phyloP scores from a whole-genome alignment of 192 early-diverging fungal genomes.

The Rhizoclosmatium globosum region DNA sequence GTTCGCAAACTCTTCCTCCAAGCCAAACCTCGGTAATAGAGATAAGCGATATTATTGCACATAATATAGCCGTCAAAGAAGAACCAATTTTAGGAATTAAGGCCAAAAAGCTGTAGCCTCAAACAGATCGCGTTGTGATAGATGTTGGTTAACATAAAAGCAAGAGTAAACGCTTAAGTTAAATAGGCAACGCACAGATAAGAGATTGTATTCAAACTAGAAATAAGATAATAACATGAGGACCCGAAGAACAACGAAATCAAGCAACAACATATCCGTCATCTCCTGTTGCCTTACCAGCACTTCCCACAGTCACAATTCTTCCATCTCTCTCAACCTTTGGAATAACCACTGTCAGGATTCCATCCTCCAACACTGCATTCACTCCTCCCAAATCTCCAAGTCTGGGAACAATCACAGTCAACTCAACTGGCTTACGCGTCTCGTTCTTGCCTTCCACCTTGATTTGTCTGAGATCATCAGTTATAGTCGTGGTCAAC shows the following conservation, averaged over 20 bases:
- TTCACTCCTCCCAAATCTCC: conserved; percentile 15
- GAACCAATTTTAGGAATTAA: too few species aligned
- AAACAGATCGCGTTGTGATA: too few species aligned
- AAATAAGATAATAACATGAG: not conserved
- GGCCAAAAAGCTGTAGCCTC: too few species aligned
- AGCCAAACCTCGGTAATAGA: too few species aligned
- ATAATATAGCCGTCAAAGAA: too few species aligned
- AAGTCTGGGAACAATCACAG: conserved; percentile 4
- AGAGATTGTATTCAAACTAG: too few species aligned
- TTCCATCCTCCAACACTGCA: conserved; percentile 18
- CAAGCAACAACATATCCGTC: not conserved
- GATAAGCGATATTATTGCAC: too few species aligned
- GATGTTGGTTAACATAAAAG: not conserved
- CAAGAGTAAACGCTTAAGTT: not conserved
- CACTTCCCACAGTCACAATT: not conserved
- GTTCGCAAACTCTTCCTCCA: too few species aligned
- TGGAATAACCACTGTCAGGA: conserved; percentile 12
- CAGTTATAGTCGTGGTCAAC: conserved; percentile 5
- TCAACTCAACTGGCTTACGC: conserved; percentile 5
- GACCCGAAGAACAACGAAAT: not conserved
- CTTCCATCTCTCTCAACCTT: conserved; percentile 23
- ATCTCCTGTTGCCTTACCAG: not conserved
- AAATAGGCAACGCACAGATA: not conserved
- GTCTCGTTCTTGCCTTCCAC: not conserved
- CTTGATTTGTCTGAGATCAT: conserved; percentile 21